Conservation (phyloP, 75 land plant genomes). For the Picea sitchensis region DNA sequence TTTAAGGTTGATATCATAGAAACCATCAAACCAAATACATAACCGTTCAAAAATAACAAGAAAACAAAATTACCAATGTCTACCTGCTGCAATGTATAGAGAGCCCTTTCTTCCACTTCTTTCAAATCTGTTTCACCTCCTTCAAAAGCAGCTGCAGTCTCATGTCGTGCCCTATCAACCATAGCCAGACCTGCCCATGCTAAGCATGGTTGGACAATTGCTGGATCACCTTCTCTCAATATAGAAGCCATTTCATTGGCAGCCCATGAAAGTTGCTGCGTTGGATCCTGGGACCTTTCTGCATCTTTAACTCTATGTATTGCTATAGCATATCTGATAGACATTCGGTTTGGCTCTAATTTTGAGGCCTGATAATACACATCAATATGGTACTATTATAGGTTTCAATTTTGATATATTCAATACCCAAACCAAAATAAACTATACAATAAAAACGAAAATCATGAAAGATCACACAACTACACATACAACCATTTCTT, state of each 20-base stretch:
- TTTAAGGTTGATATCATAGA: no score
- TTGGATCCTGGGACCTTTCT: slow-evolving; percentile 63
- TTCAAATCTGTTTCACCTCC: slow-evolving; percentile 35
- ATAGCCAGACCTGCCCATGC: slow-evolving; percentile 85
- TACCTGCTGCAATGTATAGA: slow-evolving; percentile 75
- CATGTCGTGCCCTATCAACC: slow-evolving; percentile 78
- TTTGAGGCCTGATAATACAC: slow-evolving; percentile 53
- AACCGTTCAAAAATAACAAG: not conserved
- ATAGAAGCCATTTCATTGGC: slow-evolving; percentile 87
- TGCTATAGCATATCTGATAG: slow-evolving; percentile 73
- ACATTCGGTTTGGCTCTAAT: slow-evolving; percentile 68
- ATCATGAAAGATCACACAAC: not conserved
- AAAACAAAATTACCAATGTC: slow-evolving; percentile 1
- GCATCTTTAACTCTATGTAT: slow-evolving; percentile 68
- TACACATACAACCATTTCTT: not conserved
- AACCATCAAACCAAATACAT: no score
- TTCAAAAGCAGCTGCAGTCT: slow-evolving; percentile 63
- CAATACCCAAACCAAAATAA: not conserved
- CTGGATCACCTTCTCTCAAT: slow-evolving; percentile 71
- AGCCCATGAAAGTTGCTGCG: slow-evolving; percentile 74
- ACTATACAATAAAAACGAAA: not conserved
- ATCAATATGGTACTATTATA: not conserved
- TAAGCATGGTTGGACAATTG: slow-evolving; percentile 40
- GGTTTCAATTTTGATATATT: not conserved
- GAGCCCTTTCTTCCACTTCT: slow-evolving; percentile 61